These are phyloP conservation scores for Candida parachauliodes DNA, from an alignment of 805 yeast genomes.

Conservation along the genomic window DNA sequence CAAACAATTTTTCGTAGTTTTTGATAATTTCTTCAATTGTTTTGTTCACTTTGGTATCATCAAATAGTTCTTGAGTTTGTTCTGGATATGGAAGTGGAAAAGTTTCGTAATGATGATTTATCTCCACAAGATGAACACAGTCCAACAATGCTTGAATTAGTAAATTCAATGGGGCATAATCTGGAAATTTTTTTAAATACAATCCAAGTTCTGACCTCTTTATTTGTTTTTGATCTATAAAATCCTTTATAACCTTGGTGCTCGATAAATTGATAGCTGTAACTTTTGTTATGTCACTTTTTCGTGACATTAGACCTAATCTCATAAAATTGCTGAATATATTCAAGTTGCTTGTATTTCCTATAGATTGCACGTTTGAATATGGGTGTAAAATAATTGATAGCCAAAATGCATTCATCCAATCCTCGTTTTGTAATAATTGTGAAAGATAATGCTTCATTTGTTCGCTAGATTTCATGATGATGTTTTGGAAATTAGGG, in stretches of 20 bases:
- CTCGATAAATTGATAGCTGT: constrained; percentile 27
- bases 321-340: constrained; percentile 41
- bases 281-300: constrained; percentile 50
- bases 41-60: constrained; percentile 5
- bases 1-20: constrained; percentile 30
- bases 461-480: constrained; percentile 3
- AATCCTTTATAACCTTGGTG: constrained; percentile 16
- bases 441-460: constrained; percentile 2
- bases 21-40: constrained; percentile 11
- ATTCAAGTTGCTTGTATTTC: constrained; percentile 15
- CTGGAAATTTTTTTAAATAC: constrained; percentile 51
- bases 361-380: constrained; percentile 11
- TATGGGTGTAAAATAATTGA: constrained; percentile 50
- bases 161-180: constrained; percentile 45
- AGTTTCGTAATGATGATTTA: neutral
- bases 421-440: constrained; percentile 8
- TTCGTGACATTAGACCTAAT: constrained; percentile 69
- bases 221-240: constrained; percentile 16
- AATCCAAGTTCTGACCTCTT: constrained; percentile 60
- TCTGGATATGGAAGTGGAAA: constrained; percentile 12
- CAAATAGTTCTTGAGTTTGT: constrained; percentile 7
- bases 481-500: constrained; percentile 15
- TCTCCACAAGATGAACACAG: constrained; percentile 13
- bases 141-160: constrained; percentile 36
- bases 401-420: constrained; percentile 33